Base-by-base conservation (phyloP, 2,329 filamentous ascomycete species). In the Pseudogymnoascus sp. region DNA sequence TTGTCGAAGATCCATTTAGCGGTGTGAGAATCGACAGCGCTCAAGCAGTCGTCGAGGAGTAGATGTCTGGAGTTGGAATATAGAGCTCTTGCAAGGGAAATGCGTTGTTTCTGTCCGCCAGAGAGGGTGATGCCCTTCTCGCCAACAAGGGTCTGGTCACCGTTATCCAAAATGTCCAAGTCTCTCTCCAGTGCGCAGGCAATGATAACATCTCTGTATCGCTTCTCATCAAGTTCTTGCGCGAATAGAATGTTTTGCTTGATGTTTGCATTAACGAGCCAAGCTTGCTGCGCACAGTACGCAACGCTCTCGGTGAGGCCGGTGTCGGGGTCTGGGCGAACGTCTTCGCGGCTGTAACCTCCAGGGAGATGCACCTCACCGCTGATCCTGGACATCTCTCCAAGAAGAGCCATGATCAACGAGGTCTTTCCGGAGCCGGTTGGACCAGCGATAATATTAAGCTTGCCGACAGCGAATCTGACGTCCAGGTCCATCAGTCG, bases 1-100 rank as follows among this genome's bases (percentile, higher is more conserved):
- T 96, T 89, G 72, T 89, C 89, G 76, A 97, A 97, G 67, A 99
- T 97, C 88, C 95, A 97, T 74, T 97, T 95, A 2, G 92, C 92
- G 0, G 94, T 97, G 70, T 99, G 94, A 3, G 94, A 95, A 74
- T 99, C 94, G 35, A 99, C 94, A 28, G 94, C 94, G 72, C 92
- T 97, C 45, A 99, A 82, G 66, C 95, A 96, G 74, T 99, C 94
- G 71, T 99, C 94, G 59, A 99, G 82, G 9, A 99, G 82, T 14
- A 99, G 78, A 74, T 97, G 93, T 61, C 88, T 88, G 5, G 92
- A 95, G 75, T 91, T 93, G 67, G 91, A 96, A 76, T 99, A 99
- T n/a, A 99, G 82, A 1, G 94, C 94, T 67, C 94, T 87, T n/a
- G 94, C 94, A 49, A 99, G 82, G 12, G 93, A 97, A 60, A 99